Evolutionary conservation across 2,329 filamentous ascomycete species (phyloP), one percentile per base, ranked within the genome.

Genomic region (Aureobasidium sp.): DNA sequence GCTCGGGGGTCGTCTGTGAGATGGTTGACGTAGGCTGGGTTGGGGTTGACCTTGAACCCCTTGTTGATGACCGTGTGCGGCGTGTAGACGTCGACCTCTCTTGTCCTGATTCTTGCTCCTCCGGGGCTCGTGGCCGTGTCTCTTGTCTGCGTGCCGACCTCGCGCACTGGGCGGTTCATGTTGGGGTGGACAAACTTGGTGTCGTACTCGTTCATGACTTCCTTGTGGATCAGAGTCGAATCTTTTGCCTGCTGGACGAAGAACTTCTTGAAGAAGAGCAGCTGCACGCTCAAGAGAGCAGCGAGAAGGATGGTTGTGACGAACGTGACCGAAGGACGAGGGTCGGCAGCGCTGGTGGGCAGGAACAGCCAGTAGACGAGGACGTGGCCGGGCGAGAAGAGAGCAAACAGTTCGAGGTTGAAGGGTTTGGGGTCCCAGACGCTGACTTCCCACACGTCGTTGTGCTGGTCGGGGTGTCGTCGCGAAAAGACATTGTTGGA

Each of bases 151-250:
- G 88, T 94, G 6, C 84, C 88, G 1, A 93, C 90, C 68, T 88
- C 83, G 65, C 86, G 79, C 65, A 95, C 89, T 5, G 88, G 79
- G 8, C 88, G 89, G 67, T 95, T 89, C n/a, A 95, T 83, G 11
- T 86, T 82, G 2, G 94, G 94, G 69, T 95, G 90, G 0, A 99
- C 94, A 69, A 88, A 96, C 76, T 99, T 99, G 66, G 85, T 89
- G 70, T 97, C 90, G 70, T 99, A 99, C 74, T 99, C 94, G 71
- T 91, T 87, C 74, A 97, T 81, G 5, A 97, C 93, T 74, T 97
- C 89, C 67, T 88, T 90, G 66, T 95, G 90, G 61, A 99, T 88
- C 49, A 96, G 81, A 2, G 85, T 81, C 1, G 84, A 84, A 72
- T 99, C 94, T 70, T 91, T 95, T 63, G 84, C 84, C 71, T 97